A percentile compares a stretch with the other conserved stretches of the same genome.
These are phyloP conservation scores for Aspergillus sp. DNA, from an alignment of 2,329 filamentous ascomycete species.

Conservation along the genomic window DNA sequence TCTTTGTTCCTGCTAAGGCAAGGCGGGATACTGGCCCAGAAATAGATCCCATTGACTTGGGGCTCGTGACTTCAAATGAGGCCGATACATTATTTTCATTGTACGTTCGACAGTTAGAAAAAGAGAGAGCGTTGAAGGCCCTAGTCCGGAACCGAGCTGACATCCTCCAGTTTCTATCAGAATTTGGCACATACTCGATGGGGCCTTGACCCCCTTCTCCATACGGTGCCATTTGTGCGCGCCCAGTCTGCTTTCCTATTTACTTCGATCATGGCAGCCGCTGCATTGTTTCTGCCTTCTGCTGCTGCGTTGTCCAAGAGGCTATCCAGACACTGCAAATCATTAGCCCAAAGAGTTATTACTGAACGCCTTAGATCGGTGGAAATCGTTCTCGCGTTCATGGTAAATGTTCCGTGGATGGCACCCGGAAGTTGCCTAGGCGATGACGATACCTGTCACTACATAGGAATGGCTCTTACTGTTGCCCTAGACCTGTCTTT, in stretches of 20 bases:
- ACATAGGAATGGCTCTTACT: constrained; percentile 67
- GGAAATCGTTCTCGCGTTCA: constrained; percentile 72
- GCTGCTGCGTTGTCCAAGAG: constrained; percentile 65
- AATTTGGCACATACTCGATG: constrained; percentile 71
- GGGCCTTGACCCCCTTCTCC: constrained; percentile 68
- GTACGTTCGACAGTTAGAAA: constrained; percentile 44
- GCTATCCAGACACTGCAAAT: constrained; percentile 63
- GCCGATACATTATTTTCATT: constrained; percentile 64
- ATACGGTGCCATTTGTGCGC: constrained; percentile 65
- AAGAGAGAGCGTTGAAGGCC: not conserved
- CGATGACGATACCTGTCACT: constrained; percentile 71
- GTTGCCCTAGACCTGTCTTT: constrained; percentile 68
- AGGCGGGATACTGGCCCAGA: constrained; percentile 64
- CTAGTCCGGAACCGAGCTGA: not conserved
- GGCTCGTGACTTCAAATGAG: constrained; percentile 66
- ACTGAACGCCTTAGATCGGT: constrained; percentile 64
- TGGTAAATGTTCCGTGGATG: constrained; percentile 77
- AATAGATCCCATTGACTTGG: constrained; percentile 68
- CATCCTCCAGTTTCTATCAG: constrained; percentile 59
- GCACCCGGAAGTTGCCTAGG: constrained; percentile 43
- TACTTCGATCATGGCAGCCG: constrained; percentile 68
- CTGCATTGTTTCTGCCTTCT: constrained; percentile 65
- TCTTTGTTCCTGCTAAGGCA: constrained; percentile 66
- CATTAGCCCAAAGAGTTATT: constrained; percentile 63
- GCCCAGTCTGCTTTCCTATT: constrained; percentile 69